Conservation (phyloP, 2,329 filamentous ascomycete genomes). For the Ambrosiella cleistominuta region DNA sequence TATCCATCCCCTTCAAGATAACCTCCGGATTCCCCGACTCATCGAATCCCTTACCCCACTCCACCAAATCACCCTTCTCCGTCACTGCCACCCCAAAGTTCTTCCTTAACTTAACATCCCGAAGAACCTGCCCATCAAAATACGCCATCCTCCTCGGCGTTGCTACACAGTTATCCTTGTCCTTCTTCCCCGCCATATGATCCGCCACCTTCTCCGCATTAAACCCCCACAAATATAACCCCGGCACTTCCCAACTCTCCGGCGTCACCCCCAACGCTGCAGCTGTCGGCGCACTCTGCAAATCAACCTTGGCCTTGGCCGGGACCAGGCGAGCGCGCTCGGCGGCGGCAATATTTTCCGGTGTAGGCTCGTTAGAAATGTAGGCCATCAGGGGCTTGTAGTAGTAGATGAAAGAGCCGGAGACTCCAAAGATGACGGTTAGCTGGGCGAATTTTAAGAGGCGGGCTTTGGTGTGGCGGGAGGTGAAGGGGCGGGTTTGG, state of each 20-base stretch:
- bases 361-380: slow-evolving; percentile 7
- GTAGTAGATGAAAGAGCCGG: slow-evolving; percentile 13
- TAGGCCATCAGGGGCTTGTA: slow-evolving; percentile 9
- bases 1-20: slow-evolving; percentile 67
- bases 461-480: slow-evolving; percentile 2
- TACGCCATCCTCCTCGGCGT: slow-evolving; percentile 58
- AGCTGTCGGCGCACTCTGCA: slow-evolving; percentile 51
- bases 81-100: slow-evolving; percentile 73
- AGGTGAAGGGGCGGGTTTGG: slow-evolving; percentile 2
- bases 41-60: slow-evolving; percentile 75
- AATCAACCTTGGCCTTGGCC: slow-evolving; percentile 45
- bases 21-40: slow-evolving; percentile 43
- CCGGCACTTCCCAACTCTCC: slow-evolving; percentile 62
- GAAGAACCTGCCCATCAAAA: slow-evolving; percentile 69
- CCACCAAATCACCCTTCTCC: slow-evolving; percentile 72
- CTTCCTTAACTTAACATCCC: slow-evolving; percentile 72
- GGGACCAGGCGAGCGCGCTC: slow-evolving; percentile 49
- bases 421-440: slow-evolving; percentile 8
- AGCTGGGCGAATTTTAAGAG: slow-evolving; percentile 6
- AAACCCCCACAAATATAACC: slow-evolving; percentile 85
- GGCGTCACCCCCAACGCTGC: slow-evolving; percentile 2
- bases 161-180: slow-evolving; percentile 57
- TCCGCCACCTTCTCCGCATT: slow-evolving; percentile 75
- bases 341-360: slow-evolving; percentile 20
- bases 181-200: slow-evolving; percentile 41